Percentiles rank a stretch among this genome's conserved stretches.
Conservation (phyloP, 768 basidiomycete genomes). For the Lactifluus piperatus region DNA sequence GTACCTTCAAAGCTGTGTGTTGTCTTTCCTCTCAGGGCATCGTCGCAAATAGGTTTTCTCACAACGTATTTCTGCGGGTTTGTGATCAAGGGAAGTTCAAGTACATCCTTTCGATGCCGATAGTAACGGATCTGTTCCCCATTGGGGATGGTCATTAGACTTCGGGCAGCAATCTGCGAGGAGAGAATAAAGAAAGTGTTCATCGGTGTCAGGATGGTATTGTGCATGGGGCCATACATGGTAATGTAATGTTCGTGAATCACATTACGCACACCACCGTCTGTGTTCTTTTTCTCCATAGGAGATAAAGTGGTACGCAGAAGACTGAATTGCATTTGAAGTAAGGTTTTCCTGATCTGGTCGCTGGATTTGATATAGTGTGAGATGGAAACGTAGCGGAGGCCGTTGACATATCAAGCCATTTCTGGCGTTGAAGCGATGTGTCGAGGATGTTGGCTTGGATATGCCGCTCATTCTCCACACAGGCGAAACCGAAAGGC, state of each 20-base stretch:
- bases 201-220: constrained; percentile 51
- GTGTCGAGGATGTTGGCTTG: constrained; percentile 46
- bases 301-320: constrained; percentile 55
- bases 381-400: constrained; percentile 55
- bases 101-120: constrained; percentile 40
- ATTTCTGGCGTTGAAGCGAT: constrained; percentile 47
- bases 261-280: constrained; percentile 71
- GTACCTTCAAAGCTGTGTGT: no score
- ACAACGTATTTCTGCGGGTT: constrained; percentile 32
- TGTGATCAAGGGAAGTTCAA: background rate
- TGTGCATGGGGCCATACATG: background rate
- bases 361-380: constrained; percentile 79
- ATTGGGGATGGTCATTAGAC: constrained; percentile 48
- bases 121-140: constrained; percentile 48
- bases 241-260: background rate
- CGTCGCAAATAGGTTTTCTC: no score
- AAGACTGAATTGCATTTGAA: constrained; percentile 44
- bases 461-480: constrained; percentile 74
- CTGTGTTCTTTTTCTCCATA: constrained; percentile 42
- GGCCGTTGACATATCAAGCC: constrained; percentile 58
- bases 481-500: constrained; percentile 66
- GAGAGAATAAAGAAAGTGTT: constrained; percentile 52
- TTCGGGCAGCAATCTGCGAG: constrained; percentile 46
- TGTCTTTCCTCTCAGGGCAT: no score
- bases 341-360: constrained; percentile 56